Evolutionary conservation across 345 rosid genomes (phyloP), one percentile per base, ranked within the genome.

Genomic region (Arabidopsis suecica): DNA sequence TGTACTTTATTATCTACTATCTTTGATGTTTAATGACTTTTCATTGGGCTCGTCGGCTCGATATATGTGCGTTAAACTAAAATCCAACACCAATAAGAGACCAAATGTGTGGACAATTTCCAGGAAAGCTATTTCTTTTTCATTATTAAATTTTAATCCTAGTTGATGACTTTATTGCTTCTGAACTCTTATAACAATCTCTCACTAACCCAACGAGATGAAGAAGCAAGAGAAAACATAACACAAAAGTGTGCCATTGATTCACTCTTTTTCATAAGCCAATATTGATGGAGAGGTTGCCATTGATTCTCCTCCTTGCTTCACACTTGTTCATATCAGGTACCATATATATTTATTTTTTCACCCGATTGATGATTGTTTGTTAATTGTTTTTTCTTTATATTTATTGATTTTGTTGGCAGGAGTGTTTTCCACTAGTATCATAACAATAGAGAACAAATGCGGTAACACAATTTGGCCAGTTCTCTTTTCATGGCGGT

Each of bases 401-500:
- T 28, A 34, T 54, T 54, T 2, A 10, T n/a, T n/a, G n/a, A n/a
- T 12, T 28, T 53, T 0, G 4, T 12, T 12, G 5, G 2, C 20
- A 62, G 76, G 54, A 53, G 63, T 63, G 5, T 73, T 73, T 14
- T 41, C 77, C 4, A 14, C 1, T 1, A 73, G 69, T 32, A 73
- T 51, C 62, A 23, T 73, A 3, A 73, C 25, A 18, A 20, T 63
- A 30, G 63, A 73, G 45, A 73, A 73, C 77, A 73, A 73, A 53
- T 73, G 77, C 70, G 53, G 41, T 2, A 1, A 53, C 18, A 73
- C 77, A 12, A 37, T 73, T 9, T 73, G 77, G 70, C 77, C 76
- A 73, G 77, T 42, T 14, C 3, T 73, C 36, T 73, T 0, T n/a
- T 63, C 77, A 53, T 73, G 42, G 42, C 0, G 2, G 2, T 72